Evolutionary conservation across 2,329 filamentous ascomycete species (phyloP).

Genomic region (Microsporum audouinii): DNA sequence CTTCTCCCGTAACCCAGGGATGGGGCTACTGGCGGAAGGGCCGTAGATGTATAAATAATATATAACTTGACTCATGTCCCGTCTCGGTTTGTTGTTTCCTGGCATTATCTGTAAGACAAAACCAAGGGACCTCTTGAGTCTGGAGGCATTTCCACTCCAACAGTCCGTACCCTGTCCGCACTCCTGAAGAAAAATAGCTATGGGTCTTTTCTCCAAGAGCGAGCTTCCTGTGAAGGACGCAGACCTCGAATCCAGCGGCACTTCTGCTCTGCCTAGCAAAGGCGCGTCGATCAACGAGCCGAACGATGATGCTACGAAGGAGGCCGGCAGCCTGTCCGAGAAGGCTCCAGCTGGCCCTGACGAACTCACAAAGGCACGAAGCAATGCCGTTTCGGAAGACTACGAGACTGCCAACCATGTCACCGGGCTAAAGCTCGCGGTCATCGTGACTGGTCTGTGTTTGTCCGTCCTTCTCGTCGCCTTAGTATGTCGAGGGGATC

Average conservation of each 20-base stretch:
- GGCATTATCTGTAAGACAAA: not conserved
- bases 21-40: not conserved
- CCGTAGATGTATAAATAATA: not conserved
- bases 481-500: conserved; percentile 6
- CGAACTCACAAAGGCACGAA: not conserved
- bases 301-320: not conserved
- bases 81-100: not conserved
- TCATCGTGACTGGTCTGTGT: conserved; percentile 12
- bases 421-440: conserved; percentile 10
- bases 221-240: not conserved
- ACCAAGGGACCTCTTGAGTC: not conserved
- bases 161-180: not conserved
- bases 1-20: not conserved
- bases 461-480: conserved; percentile 14
- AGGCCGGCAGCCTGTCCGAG: not conserved
- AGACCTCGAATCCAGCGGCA: conserved; percentile 1
- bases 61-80: not conserved
- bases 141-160: not conserved
- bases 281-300: conserved; percentile 2
- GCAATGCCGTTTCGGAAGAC: not conserved
- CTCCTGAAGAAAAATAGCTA: not conserved
- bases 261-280: conserved; percentile 6
- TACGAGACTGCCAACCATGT: conserved; percentile 7
- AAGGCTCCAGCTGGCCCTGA: not conserved
- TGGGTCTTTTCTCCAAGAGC: not conserved